Percentiles rank a stretch among this genome's conserved stretches.
Conservation (phyloP, 805 yeast genomes). For the Debaryomyces maramus region DNA sequence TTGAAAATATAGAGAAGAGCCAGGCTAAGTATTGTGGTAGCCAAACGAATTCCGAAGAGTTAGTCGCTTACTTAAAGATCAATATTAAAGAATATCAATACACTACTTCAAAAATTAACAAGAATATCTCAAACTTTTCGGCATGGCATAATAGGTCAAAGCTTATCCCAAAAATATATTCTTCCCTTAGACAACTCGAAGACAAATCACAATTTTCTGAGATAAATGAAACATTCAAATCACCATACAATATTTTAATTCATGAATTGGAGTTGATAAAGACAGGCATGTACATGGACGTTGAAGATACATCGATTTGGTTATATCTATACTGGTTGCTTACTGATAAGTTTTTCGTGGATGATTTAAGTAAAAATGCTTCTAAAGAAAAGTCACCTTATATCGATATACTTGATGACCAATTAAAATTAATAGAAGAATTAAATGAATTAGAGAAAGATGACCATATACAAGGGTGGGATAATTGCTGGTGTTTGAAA, state of each 20-base stretch:
- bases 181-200: conserved; percentile 8
- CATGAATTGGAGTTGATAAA: conserved; percentile 68
- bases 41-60: conserved; percentile 2
- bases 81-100: conserved; percentile 62
- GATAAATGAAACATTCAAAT: conserved; percentile 22
- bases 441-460: conserved; percentile 72
- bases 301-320: conserved; percentile 94
- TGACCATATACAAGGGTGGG: conserved; percentile 50
- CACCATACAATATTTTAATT: conserved; percentile 37
- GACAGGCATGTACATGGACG: conserved; percentile 88
- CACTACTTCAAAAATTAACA: conserved; percentile 76
- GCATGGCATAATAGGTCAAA: conserved; percentile 93
- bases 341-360: conserved; percentile 41
- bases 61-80: conserved; percentile 22
- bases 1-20: conserved; percentile 38
- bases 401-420: conserved; percentile 40
- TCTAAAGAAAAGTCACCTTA: conserved; percentile 29
- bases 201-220: conserved; percentile 13
- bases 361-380: conserved; percentile 13
- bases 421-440: conserved; percentile 53
- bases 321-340: conserved; percentile 80
- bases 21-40: not conserved
- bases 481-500: conserved; percentile 77
- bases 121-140: conserved; percentile 86
- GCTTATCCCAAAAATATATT: conserved; percentile 56